phyloP scores from a whole-genome alignment of 768 basidiomycete genomes.

The Lyophyllum atratum region DNA sequence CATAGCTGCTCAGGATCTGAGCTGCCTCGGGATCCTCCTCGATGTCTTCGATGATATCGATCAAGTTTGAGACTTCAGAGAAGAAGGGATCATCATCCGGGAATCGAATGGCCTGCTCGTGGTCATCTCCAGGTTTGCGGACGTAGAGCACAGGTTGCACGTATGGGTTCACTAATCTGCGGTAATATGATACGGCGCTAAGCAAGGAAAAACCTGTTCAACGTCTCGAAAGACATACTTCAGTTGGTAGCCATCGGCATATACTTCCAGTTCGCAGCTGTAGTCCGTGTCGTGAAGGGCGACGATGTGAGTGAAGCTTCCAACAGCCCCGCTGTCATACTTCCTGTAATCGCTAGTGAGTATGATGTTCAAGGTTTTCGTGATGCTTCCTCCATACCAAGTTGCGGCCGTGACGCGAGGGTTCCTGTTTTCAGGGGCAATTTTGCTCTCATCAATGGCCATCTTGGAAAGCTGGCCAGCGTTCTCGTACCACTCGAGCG shows the following conservation, averaged over 20 bases:
- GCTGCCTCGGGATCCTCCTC: conserved; percentile 82
- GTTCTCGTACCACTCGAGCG: conserved; percentile 90
- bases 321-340: conserved; percentile 93
- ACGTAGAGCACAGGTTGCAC: conserved; percentile 87
- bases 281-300: conserved; percentile 93
- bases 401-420: conserved; percentile 91
- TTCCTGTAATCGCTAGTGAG: conserved; percentile 57
- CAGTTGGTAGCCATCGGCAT: conserved; percentile 89
- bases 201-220: conserved; percentile 3
- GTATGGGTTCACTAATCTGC: conserved; percentile 88
- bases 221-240: conserved; percentile 50
- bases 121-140: conserved; percentile 80
- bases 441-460: conserved; percentile 80
- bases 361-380: not conserved
- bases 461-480: conserved; percentile 85
- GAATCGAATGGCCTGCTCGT: conserved; percentile 70
- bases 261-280: conserved; percentile 92
- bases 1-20: conserved; percentile 81
- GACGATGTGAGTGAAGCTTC: conserved; percentile 86
- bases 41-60: conserved; percentile 88
- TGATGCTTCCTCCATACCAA: conserved; percentile 54
- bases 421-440: conserved; percentile 86
- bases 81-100: conserved; percentile 91
- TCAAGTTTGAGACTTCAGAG: conserved; percentile 88
- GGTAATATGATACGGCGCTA: not conserved